Evolutionary conservation across 257 asterid species (phyloP), one percentile per base, ranked within the genome.

Genomic region (Ilex asprella): DNA sequence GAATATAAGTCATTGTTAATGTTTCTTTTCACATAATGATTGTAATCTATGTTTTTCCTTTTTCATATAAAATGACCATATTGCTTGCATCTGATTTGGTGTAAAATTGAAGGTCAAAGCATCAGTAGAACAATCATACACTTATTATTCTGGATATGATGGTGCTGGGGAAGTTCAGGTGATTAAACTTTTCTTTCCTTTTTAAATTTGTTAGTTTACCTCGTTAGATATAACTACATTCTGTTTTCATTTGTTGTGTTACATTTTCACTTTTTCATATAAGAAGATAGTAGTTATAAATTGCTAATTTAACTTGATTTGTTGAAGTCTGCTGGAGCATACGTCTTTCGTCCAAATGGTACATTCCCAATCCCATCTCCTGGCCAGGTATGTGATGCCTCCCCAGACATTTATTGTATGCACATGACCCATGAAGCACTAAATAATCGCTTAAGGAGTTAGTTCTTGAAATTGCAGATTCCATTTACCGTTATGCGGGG

Each of bases 321-420:
- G 41, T 70, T 69, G 60, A 78, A 89, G 97, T 88, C 96, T 62
- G 79, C 96, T 49, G 99, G 99, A 70, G 99, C 99, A 50, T 93
- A 93, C 44, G 8, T 89, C 53, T 93, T 93, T 63, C 92, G 96
- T 46, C 99, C 99, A 30, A 89, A 87, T 66, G 95, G 94, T 56
- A 76, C 88, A 39, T 72, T 67, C 63, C 63, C 84, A 14, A 61
- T 87, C 56, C 73, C 73, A 63, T 59, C 86, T 53, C 71, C 73
- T 30, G 72, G 46, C 31, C 80, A 78, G 96, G 99, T 93, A 83
- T 21, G 58, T 63, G 27, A 8, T 54, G 56, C 59, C 61, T 56
- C 56, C 31, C 44, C 55, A 46, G 50, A 8, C 41, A 1, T 35
- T 35, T 8, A 35, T 35, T 35, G 5, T 2, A 35, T 4, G 7